Percentiles rank a stretch among this genome's conserved stretches.
phyloP scores from a whole-genome alignment of 106 monocot genomes.

The Xerophyta viscosa region DNA sequence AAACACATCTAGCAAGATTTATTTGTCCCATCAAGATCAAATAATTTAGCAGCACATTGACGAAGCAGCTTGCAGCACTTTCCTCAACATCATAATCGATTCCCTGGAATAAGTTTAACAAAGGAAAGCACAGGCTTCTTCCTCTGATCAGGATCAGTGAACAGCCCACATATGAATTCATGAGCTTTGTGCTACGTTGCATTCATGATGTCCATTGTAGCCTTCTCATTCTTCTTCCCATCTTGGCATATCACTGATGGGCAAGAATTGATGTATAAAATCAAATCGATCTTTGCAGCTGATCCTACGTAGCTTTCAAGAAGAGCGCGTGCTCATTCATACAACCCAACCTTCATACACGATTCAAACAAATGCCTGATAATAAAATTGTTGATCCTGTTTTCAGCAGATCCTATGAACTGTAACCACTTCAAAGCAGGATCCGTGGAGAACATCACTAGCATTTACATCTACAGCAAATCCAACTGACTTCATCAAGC shows the following conservation, averaged over 20 bases:
- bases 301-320: constrained; percentile 69
- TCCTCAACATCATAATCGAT: constrained; percentile 80
- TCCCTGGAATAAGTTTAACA: constrained; percentile 92
- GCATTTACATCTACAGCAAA: constrained; percentile 85
- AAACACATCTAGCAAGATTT: constrained; percentile 87
- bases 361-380: constrained; percentile 86
- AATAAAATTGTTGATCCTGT: constrained; percentile 85
- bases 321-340: constrained; percentile 60
- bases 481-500: constrained; percentile 79
- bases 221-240: constrained; percentile 66
- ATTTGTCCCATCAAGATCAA: constrained; percentile 94
- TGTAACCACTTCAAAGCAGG: constrained; percentile 74
- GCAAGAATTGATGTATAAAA: constrained; percentile 92
- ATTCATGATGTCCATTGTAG: constrained; percentile 73
- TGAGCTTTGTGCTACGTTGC: constrained; percentile 74
- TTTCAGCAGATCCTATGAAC: constrained; percentile 87
- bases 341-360: constrained; percentile 72
- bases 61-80: constrained; percentile 73
- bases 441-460: constrained; percentile 81
- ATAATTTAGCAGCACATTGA: constrained; percentile 91
- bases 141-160: constrained; percentile 86
- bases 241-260: constrained; percentile 72
- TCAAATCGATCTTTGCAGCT: constrained; percentile 74
- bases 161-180: constrained; percentile 77
- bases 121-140: constrained; percentile 73